Evolutionary conservation across 2,329 filamentous ascomycete genomes (phyloP).

Genomic region (Colletotrichum siamense): DNA sequence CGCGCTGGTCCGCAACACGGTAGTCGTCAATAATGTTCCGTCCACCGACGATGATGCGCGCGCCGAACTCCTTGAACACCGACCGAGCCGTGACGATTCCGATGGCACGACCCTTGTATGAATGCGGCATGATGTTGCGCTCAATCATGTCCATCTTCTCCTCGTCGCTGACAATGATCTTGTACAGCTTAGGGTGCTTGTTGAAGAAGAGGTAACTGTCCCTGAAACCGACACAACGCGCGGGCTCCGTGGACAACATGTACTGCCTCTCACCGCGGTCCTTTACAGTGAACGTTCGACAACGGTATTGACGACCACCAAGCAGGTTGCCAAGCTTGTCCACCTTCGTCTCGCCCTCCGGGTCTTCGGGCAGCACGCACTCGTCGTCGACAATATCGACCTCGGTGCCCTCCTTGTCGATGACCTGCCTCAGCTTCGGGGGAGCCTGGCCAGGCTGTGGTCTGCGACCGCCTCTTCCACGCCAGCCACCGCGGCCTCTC

Average conservation of each 20-base stretch:
- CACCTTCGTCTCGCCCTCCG: constrained; percentile 91
- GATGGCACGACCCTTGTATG: constrained; percentile 97
- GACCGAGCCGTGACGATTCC: constrained; percentile 96
- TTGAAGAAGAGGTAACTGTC: constrained; percentile 99
- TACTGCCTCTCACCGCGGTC: constrained; percentile 87
- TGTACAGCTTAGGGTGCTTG: constrained; percentile 94
- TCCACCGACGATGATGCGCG: constrained; percentile 91
- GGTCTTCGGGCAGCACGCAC: constrained; percentile 84
- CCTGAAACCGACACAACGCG: constrained; percentile 93
- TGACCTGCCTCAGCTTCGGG: constrained; percentile 81
- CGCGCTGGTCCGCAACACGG: constrained; percentile 75
- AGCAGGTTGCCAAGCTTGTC: constrained; percentile 85
- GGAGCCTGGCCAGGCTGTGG: constrained; percentile 74
- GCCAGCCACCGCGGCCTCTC: constrained; percentile 74
- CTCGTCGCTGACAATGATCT: constrained; percentile 97
- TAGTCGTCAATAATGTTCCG: constrained; percentile 90
- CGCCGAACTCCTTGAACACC: constrained; percentile 95
- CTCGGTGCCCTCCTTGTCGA: constrained; percentile 93
- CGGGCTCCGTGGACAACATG: constrained; percentile 98
- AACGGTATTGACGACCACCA: constrained; percentile 89
- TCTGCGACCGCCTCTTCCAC: constrained; percentile 67
- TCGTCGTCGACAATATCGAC: constrained; percentile 93
- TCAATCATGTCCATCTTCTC: constrained; percentile 97
- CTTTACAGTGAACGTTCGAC: constrained; percentile 90
- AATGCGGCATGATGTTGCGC: constrained; percentile 93